phyloP scores from a whole-genome alignment of 345 rosid genomes.

The Populus simonii region DNA sequence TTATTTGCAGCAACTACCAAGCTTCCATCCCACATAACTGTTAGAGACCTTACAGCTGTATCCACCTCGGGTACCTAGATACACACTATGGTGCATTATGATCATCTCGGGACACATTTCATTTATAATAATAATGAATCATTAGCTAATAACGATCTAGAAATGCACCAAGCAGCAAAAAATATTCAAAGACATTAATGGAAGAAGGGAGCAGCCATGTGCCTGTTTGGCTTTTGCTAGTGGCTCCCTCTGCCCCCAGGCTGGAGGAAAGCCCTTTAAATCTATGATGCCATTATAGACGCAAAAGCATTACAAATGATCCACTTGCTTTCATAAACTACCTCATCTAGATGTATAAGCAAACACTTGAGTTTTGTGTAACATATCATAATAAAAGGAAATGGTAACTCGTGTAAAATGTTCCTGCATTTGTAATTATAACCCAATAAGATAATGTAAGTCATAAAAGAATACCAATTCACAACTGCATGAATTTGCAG shows the following conservation, averaged over 20 bases:
- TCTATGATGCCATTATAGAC: background rate
- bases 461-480: slow-evolving; percentile 57
- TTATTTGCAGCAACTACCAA: slow-evolving; percentile 94
- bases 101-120: background rate
- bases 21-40: slow-evolving; percentile 98
- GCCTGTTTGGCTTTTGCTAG: background rate
- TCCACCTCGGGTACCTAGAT: slow-evolving; percentile 84
- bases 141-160: background rate
- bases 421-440: background rate
- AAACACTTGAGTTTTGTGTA: too few relatives aligned
- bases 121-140: background rate
- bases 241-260: background rate
- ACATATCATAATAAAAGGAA: too few relatives aligned
- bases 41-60: slow-evolving; percentile 83
- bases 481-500: slow-evolving; percentile 93
- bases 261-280: background rate
- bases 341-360: too few relatives aligned
- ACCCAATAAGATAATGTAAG: background rate
- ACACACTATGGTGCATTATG: slow-evolving; percentile 6
- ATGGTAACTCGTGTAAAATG: background rate
- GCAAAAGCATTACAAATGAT: background rate
- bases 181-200: background rate
- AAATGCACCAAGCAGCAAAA: background rate
- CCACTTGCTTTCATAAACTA: too few relatives aligned
- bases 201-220: background rate